Evolutionary conservation across 1,139 yeast species (phyloP).

Genomic region (Debaryomyces coudertii): DNA sequence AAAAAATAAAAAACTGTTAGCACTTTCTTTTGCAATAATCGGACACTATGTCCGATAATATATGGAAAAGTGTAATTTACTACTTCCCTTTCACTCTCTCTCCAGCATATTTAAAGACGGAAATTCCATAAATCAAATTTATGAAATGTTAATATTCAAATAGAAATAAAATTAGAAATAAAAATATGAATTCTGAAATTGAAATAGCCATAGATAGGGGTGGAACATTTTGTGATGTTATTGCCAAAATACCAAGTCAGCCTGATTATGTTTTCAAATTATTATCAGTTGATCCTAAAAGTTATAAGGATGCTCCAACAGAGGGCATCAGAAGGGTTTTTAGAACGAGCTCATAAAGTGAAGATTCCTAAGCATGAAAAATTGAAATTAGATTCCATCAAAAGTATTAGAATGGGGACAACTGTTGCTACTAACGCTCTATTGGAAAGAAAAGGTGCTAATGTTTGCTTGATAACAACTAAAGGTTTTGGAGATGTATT

Average conservation of each 20-base stretch:
- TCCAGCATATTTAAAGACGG: too few relatives aligned
- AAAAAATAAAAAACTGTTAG: too few relatives aligned
- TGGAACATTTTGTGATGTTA: slow-evolving; percentile 20
- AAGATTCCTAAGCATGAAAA: slow-evolving; percentile 12
- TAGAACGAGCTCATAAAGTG: slow-evolving; percentile 12
- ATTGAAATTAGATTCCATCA: slow-evolving; percentile 7
- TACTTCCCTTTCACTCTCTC: too few relatives aligned
- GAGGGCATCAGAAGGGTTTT: slow-evolving; percentile 21
- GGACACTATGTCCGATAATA: neutral
- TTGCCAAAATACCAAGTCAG: slow-evolving; percentile 15
- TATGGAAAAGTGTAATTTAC: neutral
- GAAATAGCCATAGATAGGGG: slow-evolving; percentile 19
- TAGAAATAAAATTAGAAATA: too few relatives aligned
- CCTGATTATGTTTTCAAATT: slow-evolving; percentile 17
- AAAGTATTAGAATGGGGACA: slow-evolving; percentile 63
- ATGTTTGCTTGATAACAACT: slow-evolving; percentile 44
- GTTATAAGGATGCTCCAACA: slow-evolving; percentile 19
- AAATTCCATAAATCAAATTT: too few relatives aligned
- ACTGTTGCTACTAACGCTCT: slow-evolving; percentile 65
- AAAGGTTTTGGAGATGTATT: slow-evolving; percentile 43
- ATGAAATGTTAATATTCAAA: neutral
- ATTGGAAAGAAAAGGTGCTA: slow-evolving; percentile 45
- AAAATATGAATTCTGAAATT: slow-evolving; percentile 14
- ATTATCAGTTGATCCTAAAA: slow-evolving; percentile 19
- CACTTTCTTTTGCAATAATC: neutral